Conservation (phyloP, 2,329 filamentous ascomycete genomes). For the Teratosphaeriaceae sp. region DNA sequence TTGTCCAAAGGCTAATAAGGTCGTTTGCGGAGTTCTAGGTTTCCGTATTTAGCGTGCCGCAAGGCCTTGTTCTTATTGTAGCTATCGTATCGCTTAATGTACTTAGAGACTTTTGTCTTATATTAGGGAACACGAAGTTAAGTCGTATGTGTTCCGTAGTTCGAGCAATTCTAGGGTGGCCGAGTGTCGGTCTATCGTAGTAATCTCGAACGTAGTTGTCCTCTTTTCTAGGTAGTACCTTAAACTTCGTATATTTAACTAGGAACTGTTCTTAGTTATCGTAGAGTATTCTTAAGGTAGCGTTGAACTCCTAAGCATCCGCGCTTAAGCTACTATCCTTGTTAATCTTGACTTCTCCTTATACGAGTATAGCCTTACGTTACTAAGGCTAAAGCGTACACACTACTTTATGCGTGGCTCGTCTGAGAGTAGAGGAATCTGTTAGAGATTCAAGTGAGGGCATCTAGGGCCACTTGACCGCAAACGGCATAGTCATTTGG, state of each 20-base stretch:
- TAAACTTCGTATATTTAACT: too few relatives aligned
- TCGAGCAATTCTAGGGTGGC: too few relatives aligned
- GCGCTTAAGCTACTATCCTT: too few relatives aligned
- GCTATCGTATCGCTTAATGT: background rate
- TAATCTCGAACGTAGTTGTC: too few relatives aligned
- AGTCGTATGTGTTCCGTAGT: slow-evolving; percentile 9
- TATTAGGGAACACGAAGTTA: background rate
- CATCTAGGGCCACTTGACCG: background rate
- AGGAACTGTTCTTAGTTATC: too few relatives aligned
- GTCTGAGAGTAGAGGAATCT: too few relatives aligned
- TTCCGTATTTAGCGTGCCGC: slow-evolving; percentile 9
- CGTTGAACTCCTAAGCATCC: too few relatives aligned
- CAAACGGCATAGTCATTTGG: background rate
- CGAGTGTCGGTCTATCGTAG: too few relatives aligned
- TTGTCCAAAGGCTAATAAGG: slow-evolving; percentile 10
- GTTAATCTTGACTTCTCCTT: too few relatives aligned
- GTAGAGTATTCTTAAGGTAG: too few relatives aligned
- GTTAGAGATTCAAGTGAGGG: background rate
- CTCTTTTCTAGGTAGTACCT: too few relatives aligned
- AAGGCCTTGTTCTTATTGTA: slow-evolving; percentile 4
- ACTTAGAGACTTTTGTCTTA: background rate
- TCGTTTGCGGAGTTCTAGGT: slow-evolving; percentile 4
- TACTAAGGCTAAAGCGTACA: background rate
- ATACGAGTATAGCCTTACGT: too few relatives aligned
- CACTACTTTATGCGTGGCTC: background rate